A percentile compares a stretch with the other conserved stretches of the same genome.
Evolutionary conservation across 129 eudicot species (phyloP).

Genomic region (Arctium lappa): DNA sequence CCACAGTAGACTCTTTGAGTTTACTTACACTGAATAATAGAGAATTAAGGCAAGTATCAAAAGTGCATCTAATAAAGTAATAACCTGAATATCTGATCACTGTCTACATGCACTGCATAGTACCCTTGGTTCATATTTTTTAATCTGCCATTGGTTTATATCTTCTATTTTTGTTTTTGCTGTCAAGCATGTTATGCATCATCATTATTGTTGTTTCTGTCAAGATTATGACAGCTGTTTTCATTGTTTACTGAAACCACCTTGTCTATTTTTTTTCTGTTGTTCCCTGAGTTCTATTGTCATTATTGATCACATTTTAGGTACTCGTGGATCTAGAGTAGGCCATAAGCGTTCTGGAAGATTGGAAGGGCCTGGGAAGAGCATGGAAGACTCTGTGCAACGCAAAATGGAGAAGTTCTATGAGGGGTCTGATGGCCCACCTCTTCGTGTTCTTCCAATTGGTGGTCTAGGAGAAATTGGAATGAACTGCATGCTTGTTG

Average conservation of each 20-base stretch:
- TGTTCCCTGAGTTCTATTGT: background rate
- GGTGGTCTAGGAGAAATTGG: conserved; percentile 99
- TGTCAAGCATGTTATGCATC: background rate
- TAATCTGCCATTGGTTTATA: background rate
- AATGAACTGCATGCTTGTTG: conserved; percentile 99
- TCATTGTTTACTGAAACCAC: background rate
- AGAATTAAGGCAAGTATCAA: background rate
- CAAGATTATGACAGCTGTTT: background rate
- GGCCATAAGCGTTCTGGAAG: conserved; percentile 57
- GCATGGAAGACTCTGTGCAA: conserved; percentile 95
- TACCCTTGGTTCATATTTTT: background rate
- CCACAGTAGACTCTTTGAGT: background rate
- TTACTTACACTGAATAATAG: background rate
- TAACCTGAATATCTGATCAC: background rate
- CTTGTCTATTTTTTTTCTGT: background rate
- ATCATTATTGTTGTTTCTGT: background rate
- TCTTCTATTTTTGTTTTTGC: background rate
- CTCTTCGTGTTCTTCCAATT: conserved; percentile 88
- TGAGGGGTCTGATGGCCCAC: conserved; percentile 93
- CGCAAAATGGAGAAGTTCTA: conserved; percentile 95
- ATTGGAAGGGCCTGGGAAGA: conserved; percentile 79
- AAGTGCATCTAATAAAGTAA: background rate
- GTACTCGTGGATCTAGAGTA: conserved; percentile 43
- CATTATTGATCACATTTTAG: conserved; percentile 23
- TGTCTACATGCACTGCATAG: background rate